These are phyloP conservation scores for Yamadazyma oceani DNA, from an alignment of 1,139 yeast genomes.

Conservation along the genomic window DNA sequence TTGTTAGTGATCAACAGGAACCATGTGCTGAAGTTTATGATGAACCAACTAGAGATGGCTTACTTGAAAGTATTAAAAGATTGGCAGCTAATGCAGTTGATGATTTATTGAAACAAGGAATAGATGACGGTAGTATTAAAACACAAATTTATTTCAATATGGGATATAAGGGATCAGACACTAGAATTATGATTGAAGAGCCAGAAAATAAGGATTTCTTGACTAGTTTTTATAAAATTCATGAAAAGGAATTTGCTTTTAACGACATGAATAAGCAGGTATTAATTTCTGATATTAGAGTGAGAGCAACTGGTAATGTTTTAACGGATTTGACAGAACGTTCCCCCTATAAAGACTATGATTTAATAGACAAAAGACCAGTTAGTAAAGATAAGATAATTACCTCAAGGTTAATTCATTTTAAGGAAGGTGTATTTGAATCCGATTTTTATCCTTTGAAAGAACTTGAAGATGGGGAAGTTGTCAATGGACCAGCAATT, in stretches of 20 bases:
- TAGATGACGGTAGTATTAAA: conserved; percentile 14
- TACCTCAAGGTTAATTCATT: conserved; percentile 8
- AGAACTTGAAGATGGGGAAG: conserved; percentile 17
- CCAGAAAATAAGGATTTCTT: conserved; percentile 26
- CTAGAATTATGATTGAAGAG: conserved; percentile 20
- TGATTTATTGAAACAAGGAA: conserved; percentile 19
- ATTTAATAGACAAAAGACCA: conserved; percentile 5
- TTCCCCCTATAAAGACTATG: conserved; percentile 16
- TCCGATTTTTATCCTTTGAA: conserved; percentile 18
- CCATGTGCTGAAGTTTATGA: conserved; percentile 17
- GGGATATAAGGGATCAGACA: conserved; percentile 25
- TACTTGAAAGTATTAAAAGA: conserved; percentile 13
- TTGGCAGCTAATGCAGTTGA: conserved; percentile 10
- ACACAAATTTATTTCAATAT: conserved; percentile 18
- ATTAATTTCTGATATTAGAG: conserved; percentile 19
- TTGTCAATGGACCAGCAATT: conserved; percentile 60
- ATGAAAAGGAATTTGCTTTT: conserved; percentile 71
- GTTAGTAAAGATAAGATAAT: conserved; percentile 6
- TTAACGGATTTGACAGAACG: conserved; percentile 11
- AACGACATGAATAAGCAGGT: conserved; percentile 49
- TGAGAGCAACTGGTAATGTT: conserved; percentile 29
- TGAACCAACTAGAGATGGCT: conserved; percentile 10
- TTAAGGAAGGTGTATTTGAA: conserved; percentile 14
- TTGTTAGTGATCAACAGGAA: conserved; percentile 21
- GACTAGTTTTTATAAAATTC: conserved; percentile 46